These are phyloP conservation scores for Neofusicoccum ribis DNA, from an alignment of 2,329 filamentous ascomycete genomes.

Conservation along the genomic window DNA sequence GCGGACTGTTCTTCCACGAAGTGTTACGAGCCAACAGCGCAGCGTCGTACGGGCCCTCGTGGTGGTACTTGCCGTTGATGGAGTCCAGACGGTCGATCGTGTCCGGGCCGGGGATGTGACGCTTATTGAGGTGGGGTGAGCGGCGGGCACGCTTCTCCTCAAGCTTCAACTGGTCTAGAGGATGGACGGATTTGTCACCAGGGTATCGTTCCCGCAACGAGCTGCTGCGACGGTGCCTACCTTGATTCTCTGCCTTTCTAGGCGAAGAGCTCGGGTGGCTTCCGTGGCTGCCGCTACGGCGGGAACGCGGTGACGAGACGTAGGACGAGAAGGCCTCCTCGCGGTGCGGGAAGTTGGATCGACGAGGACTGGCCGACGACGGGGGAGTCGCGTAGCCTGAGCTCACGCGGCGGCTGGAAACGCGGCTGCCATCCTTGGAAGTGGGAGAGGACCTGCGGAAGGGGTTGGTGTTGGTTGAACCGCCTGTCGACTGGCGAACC, in stretches of 20 bases:
- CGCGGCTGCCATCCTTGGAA: conserved; percentile 30
- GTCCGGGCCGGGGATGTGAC: conserved; percentile 68
- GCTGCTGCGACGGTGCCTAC: conserved; percentile 44
- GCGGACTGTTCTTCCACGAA: conserved; percentile 62
- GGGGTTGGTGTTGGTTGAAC: conserved; percentile 49
- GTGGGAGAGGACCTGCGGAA: conserved; percentile 35
- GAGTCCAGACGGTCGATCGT: conserved; percentile 78
- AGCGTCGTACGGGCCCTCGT: conserved; percentile 88
- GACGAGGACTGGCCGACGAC: conserved; percentile 55
- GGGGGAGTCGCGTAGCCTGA: conserved; percentile 54
- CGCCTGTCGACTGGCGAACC: conserved; percentile 37
- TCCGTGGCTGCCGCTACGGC: conserved; percentile 35
- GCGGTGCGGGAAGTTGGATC: conserved; percentile 37
- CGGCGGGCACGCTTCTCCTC: conserved; percentile 67
- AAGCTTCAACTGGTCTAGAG: conserved; percentile 65
- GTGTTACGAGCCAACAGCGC: conserved; percentile 73
- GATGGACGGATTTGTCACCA: conserved; percentile 65
- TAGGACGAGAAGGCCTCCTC: conserved; percentile 32
- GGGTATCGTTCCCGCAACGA: conserved; percentile 62
- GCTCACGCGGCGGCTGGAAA: conserved; percentile 28
- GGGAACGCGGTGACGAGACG: conserved; percentile 30
- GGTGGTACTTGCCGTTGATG: conserved; percentile 72
- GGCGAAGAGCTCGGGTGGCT: conserved; percentile 24
- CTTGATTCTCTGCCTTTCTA: conserved; percentile 23
- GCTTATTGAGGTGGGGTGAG: conserved; percentile 65